Percentiles rank a stretch among this genome's conserved stretches.
Evolutionary conservation across 2,329 filamentous ascomycete genomes (phyloP).

Genomic region (Lachnellula willkommii): DNA sequence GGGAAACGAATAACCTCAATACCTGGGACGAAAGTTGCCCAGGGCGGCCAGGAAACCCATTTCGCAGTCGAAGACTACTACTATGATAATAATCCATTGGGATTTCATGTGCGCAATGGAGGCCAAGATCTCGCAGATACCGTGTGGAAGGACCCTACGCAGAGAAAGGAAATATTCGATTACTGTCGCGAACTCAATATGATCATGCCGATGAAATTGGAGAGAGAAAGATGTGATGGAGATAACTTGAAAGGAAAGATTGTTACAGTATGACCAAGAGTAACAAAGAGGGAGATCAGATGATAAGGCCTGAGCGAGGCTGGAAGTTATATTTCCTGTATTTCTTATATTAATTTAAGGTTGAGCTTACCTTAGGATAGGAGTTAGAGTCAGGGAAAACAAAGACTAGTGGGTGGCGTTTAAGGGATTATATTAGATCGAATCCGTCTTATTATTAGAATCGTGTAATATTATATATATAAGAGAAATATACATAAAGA

Average conservation of each 20-base stretch:
- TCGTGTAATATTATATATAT: too few species aligned
- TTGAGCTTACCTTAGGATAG: too few species aligned
- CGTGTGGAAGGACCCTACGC: constrained; percentile 42
- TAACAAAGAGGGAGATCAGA: too few species aligned
- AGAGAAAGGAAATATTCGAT: constrained; percentile 44
- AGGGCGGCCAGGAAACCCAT: constrained; percentile 34
- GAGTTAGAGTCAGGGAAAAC: too few species aligned
- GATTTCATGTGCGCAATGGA: constrained; percentile 46
- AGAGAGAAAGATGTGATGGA: constrained; percentile 41
- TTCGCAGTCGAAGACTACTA: constrained; percentile 48
- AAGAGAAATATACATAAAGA: too few species aligned
- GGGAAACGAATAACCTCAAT: constrained; percentile 43
- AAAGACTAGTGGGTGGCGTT: too few species aligned
- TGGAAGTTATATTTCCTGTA: too few species aligned
- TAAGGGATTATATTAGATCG: too few species aligned
- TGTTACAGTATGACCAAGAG: background rate
- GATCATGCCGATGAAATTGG: constrained; percentile 52
- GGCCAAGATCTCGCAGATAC: constrained; percentile 37
- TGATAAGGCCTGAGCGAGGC: too few species aligned
- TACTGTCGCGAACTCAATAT: constrained; percentile 53
- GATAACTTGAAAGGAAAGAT: constrained; percentile 26
- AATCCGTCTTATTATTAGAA: too few species aligned
- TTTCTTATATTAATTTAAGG: too few species aligned
- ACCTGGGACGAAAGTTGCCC: constrained; percentile 44
- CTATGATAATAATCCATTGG: constrained; percentile 46